A percentile compares a stretch with the other conserved stretches of the same genome.
Conservation (phyloP, 1,284 basidiomycete genomes). For the Moesziomyces parantarcticus region DNA sequence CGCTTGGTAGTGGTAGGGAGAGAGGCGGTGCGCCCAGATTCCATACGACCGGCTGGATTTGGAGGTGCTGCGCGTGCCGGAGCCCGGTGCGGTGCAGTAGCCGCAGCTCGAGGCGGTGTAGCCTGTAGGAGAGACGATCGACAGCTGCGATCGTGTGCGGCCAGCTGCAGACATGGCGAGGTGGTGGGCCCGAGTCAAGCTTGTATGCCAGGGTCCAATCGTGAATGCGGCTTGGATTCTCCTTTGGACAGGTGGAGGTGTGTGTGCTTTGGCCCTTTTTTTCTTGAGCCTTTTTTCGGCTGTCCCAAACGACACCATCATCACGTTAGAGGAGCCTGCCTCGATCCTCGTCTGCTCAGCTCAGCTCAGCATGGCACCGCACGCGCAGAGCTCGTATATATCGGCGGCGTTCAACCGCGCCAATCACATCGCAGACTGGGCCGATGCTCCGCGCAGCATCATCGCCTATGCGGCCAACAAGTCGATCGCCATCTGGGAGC, state of each 20-base stretch:
- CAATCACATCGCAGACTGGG: slow-evolving; percentile 61
- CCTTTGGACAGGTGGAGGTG: neutral
- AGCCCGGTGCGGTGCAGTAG: slow-evolving; percentile 68
- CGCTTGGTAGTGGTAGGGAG: slow-evolving; percentile 54
- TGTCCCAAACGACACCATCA: neutral
- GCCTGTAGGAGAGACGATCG: slow-evolving; percentile 69
- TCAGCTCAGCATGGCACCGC: slow-evolving; percentile 20
- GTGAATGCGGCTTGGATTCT: slow-evolving; percentile 5
- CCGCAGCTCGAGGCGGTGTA: slow-evolving; percentile 69
- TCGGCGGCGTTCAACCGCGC: slow-evolving; percentile 61
- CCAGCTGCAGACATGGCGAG: slow-evolving; percentile 6
- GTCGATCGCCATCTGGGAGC: slow-evolving; percentile 51
- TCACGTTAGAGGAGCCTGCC: no score
- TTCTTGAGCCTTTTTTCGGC: neutral
- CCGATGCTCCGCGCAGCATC: slow-evolving; percentile 16
- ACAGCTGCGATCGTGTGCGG: slow-evolving; percentile 19
- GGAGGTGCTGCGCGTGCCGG: slow-evolving; percentile 59
- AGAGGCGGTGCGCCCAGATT: slow-evolving; percentile 53
- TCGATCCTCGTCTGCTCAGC: no score
- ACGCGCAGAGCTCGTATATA: slow-evolving; percentile 51
- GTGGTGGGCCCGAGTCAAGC: neutral
- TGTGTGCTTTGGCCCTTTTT: slow-evolving; percentile 28
- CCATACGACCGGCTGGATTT: slow-evolving; percentile 69
- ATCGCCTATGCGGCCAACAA: slow-evolving; percentile 61
- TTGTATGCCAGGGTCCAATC: no score